Evolutionary conservation across 2,329 filamentous ascomycete genomes (phyloP), one percentile per base, ranked within the genome.

Genomic region (Phialophora tarda): DNA sequence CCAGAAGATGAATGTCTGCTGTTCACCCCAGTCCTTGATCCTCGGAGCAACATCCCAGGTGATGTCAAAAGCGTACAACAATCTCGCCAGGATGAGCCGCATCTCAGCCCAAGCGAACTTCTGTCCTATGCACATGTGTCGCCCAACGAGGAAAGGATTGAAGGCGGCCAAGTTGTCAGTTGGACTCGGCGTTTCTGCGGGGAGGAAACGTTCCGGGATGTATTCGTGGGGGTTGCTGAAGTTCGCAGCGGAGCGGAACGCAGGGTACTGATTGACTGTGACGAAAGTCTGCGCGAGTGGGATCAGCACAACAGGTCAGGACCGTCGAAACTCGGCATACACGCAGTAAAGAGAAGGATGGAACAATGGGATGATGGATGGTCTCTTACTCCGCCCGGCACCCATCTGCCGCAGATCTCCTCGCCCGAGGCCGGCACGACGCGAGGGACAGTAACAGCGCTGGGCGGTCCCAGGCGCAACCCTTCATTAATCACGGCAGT

Each of bases 101-200:
- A 85, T 82, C 70, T 85, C 82, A n/a, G 80, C 76, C 58, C 82
- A 83, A 2, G 82, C 82, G 53, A 85, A 75, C 64, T 81, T 83
- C 53, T 59, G 54, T 14, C 59, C 62, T 17, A 64, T 64, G 28
- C 62, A 64, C 47, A 53, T 61, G 23, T 64, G 62, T 75, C 6
- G 83, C 80, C 0, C 83, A 83, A 2, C 82, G 59, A 3, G 79
- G 79, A 63, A 85, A 85, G 0, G 83, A 81, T 72, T 84, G 69
- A 80, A 84, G 3, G 74, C 74, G 4, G 72, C 34, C 8, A 17
- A 55, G 30, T 75, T 59, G 1, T 66, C 64, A 30, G 23, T 3
- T n/a, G 21, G 59, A 71, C 72, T 55, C 70, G 71, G 28, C 32
- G 24, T 12, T 63, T 53, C 17, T 3, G 21, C 24, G 4, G 48